These are phyloP conservation scores for Amylostereum chailletii DNA, from an alignment of 1,284 basidiomycete genomes.

Conservation along the genomic window DNA sequence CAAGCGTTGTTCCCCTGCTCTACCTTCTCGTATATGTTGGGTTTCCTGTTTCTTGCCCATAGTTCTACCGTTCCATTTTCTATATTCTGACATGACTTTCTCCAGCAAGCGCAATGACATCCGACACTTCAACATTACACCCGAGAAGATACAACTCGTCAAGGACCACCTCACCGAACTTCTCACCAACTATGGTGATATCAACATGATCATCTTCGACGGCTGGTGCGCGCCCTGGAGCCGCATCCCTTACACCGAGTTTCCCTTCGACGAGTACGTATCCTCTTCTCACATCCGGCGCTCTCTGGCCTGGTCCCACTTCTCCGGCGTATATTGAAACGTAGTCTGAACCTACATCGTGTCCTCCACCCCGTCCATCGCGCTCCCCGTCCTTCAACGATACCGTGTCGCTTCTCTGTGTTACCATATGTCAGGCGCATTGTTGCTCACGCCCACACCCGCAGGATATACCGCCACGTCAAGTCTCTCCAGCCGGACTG, in stretches of 20 bases:
- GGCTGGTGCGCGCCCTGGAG: constrained; percentile 9
- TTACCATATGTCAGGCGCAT: too few species aligned
- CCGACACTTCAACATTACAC: constrained; percentile 7
- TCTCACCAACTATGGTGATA: constrained; percentile 7
- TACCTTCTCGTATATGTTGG: too few species aligned
- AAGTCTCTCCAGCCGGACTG: constrained; percentile 7
- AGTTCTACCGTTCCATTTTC: too few species aligned
- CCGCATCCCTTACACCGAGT: constrained; percentile 8
- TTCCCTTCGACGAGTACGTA: constrained; percentile 6
- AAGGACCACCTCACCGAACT: constrained; percentile 7
- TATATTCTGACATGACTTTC: not conserved
- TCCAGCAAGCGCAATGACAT: constrained; percentile 6
- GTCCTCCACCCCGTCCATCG: too few species aligned
- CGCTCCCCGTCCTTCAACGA: too few species aligned
- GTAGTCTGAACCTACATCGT: too few species aligned
- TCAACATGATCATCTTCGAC: constrained; percentile 8
- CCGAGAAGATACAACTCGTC: constrained; percentile 6
- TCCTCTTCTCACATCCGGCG: not conserved
- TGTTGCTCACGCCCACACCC: not conserved
- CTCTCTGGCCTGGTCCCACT: too few species aligned
- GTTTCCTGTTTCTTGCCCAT: too few species aligned
- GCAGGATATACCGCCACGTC: constrained; percentile 6
- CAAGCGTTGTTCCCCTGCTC: too few species aligned
- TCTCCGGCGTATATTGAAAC: too few species aligned
- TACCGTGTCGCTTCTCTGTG: too few species aligned